Percentiles rank a stretch among this genome's conserved stretches.
These are phyloP conservation scores for Nannizziopsis barbatae DNA, from an alignment of 2,329 filamentous ascomycete genomes.

Conservation along the genomic window DNA sequence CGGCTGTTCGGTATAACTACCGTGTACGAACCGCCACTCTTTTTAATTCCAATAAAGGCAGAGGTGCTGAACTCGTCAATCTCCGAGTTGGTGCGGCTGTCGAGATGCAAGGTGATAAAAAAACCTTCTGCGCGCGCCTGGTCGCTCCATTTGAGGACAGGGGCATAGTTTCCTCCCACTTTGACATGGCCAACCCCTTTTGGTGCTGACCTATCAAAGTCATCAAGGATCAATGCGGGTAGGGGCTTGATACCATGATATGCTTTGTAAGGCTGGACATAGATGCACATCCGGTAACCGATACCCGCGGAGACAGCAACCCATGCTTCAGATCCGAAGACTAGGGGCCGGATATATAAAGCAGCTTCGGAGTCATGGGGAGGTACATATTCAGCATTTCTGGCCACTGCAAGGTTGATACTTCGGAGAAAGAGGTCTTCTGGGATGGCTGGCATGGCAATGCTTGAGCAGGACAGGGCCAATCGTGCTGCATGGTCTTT, in stretches of 20 bases:
- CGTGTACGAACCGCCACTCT: slow-evolving; percentile 14
- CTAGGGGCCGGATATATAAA: slow-evolving; percentile 28
- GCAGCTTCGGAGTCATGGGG: slow-evolving; percentile 22
- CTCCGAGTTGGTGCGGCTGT: slow-evolving; percentile 22
- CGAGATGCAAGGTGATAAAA: slow-evolving; percentile 27
- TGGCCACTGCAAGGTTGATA: slow-evolving; percentile 20
- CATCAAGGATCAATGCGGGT: slow-evolving; percentile 25
- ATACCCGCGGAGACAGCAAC: slow-evolving; percentile 19
- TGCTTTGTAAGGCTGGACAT: slow-evolving; percentile 20
- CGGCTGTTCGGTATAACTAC: slow-evolving; percentile 25
- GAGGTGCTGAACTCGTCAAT: slow-evolving; percentile 31
- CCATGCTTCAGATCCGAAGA: slow-evolving; percentile 23
- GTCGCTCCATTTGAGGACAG: slow-evolving; percentile 25
- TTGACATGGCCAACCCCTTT: slow-evolving; percentile 26
- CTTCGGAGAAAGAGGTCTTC: slow-evolving; percentile 22
- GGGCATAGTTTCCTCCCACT: slow-evolving; percentile 31
- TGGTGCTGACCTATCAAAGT: slow-evolving; percentile 29
- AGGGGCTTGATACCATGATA: slow-evolving; percentile 21
- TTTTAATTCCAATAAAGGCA: slow-evolving; percentile 26
- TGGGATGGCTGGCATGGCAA: slow-evolving; percentile 26
- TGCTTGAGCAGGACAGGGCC: slow-evolving; percentile 19
- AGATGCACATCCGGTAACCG: slow-evolving; percentile 26
- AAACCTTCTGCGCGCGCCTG: slow-evolving; percentile 25
- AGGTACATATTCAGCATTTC: slow-evolving; percentile 22
- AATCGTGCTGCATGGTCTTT: slow-evolving; percentile 24